Base-by-base conservation (phyloP, 495 filamentous ascomycete genomes). In the Hyaloscypha hepaticicola region DNA sequence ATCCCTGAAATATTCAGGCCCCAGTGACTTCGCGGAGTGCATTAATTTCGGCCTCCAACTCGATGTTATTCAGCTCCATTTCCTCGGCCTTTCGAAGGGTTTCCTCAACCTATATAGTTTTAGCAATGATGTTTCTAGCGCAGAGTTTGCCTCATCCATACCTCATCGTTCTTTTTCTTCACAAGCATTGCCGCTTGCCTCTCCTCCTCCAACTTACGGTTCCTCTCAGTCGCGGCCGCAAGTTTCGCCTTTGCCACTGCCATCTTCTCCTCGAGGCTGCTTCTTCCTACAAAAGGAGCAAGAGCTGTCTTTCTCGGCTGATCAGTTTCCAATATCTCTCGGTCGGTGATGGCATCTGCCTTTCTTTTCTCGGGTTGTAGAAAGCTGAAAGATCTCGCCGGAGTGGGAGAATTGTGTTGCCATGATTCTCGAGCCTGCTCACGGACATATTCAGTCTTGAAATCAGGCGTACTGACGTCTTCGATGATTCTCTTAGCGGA, bases 41-140 rank as follows among this genome's bases (percentile, higher is more conserved):
- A 31, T 60, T 34, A 21, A 60, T 31, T n/a, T 60, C 31, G 9
- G 41, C 64, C 27, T 55, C 14, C 24, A 66, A 27, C 55, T 59
- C 56, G 1, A 5, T 31, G 55, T 59, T 60, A 26, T 49, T 48
- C 9, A 31, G 27, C 28, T 60, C 48, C 11, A 55, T 5, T 29
- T 60, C 31, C n/a, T 52, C 63, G 9, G 63, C 45, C 41, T 55
- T 26, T 29, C 53, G 26, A 52, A 51, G 25, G 19, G 60, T 28
- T 5, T 29, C 28, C n/a, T 41, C 34, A 52, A 51, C 27, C 62
- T 64, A 33, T 31, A 11, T n/a, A 41, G 9, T 4, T 9, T 45
- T 16, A 45, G 38, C 6, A 8, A 45, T 45, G 38, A 45, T 45
- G 38, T 16, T 34, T 28, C 50, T 19, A 5, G 3, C 22, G 56